phyloP scores from a whole-genome alignment of 345 rosid species.

The Syzygium aromaticum region DNA sequence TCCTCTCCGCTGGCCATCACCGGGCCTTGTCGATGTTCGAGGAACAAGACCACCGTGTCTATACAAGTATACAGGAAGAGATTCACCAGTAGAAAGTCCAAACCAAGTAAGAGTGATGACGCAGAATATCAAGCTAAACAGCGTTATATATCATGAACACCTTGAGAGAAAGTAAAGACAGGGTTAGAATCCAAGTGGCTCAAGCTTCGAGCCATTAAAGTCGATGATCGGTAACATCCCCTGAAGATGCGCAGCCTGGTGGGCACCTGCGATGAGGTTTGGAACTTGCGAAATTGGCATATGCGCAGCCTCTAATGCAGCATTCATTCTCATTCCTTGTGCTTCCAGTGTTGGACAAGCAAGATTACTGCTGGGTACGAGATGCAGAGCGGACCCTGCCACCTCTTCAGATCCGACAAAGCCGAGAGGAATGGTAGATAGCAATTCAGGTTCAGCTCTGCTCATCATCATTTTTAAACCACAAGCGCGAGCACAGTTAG shows the following conservation, averaged over 20 bases:
- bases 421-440: neutral
- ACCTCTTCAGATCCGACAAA: neutral
- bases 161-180: neutral
- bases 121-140: neutral
- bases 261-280: neutral
- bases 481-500: neutral
- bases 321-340: neutral
- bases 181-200: neutral
- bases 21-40: no score
- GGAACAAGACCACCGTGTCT: neutral
- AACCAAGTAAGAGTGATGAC: neutral
- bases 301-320: neutral
- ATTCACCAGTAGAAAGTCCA: neutral
- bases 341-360: neutral
- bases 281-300: neutral
- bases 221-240: neutral
- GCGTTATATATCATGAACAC: neutral
- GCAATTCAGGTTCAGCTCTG: neutral
- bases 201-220: neutral
- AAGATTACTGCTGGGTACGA: neutral
- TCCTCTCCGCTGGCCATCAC: no score
- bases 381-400: neutral
- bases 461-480: neutral
- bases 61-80: neutral
- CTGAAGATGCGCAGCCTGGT: neutral